Base-by-base conservation (phyloP, 768 basidiomycete genomes). In the Ramaria sp. region DNA sequence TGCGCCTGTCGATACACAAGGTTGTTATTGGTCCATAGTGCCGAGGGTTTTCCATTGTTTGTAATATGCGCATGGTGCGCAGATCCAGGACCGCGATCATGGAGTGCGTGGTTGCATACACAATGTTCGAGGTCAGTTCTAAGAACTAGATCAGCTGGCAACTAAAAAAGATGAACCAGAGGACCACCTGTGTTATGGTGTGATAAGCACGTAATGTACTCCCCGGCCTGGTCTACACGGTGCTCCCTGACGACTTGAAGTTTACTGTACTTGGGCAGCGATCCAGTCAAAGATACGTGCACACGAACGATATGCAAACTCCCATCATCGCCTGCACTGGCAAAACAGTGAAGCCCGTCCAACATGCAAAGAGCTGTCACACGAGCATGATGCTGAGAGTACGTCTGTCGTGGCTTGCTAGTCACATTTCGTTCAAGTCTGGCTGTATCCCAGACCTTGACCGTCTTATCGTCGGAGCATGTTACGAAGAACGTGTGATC, bases 391-490 rank as follows among this genome's bases (percentile, higher is more conserved):
- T 86, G 81, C 70, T 67, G 79, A 78, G 53, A 72, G 65, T 86
- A 85, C 1, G 83, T 84, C 65, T 86, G 78, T 61, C 86, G 67
- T 54, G 81, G 82, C 50, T 90, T 90, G 66, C 87, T 86, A 20
- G 93, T 91, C 17, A 96, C 90, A 68, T 92, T 97, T 57, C 94
- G 79, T 66, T 97, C 95, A 46, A 98, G 75, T n/a, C 92, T 77
- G 7, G 90, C 88, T 1, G 92, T 66, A 61, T 78, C 77, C 76
- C 77, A 77, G 2, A 77, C 65, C 50, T 70, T 68, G 46, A 76
- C 66, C 15, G 66, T 67, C 7, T 66, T 65, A 54, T 76, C 73
- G n/a, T 70, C 66, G 1, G 73, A 74, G 4, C 69, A 70, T 0
- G 75, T 70, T 5, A 70, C 72, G 58, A 77, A 97, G 75, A 96